phyloP scores from a whole-genome alignment of 306 rosid genomes.

The Delonix regia region DNA sequence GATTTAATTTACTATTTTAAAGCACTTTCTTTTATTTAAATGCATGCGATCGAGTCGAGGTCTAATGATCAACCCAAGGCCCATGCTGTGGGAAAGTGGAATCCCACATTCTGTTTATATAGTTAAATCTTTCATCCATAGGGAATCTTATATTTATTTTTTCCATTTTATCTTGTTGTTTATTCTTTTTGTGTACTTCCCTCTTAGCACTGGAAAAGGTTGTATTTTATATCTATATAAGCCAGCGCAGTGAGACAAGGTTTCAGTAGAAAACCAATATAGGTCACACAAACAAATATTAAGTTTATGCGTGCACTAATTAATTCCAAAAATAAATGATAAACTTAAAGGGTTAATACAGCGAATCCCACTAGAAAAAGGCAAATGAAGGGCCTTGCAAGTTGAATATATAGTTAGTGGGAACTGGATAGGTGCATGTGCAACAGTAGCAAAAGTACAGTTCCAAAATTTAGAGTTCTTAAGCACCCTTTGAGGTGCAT shows the following conservation, averaged over 20 bases:
- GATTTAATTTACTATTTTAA: too few relatives aligned
- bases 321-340: neutral
- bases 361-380: neutral
- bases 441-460: constrained; percentile 33
- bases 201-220: neutral
- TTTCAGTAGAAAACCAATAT: neutral
- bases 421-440: constrained; percentile 35
- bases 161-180: neutral
- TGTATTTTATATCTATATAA: too few relatives aligned
- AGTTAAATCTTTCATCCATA: neutral
- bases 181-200: neutral
- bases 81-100: constrained; percentile 3
- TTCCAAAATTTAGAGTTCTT: constrained; percentile 26
- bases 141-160: neutral
- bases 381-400: neutral
- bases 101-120: neutral
- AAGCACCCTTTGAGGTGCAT: constrained; percentile 39
- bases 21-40: too few relatives aligned
- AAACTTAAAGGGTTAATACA: neutral
- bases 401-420: neutral
- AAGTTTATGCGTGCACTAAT: neutral
- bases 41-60: neutral
- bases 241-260: neutral
- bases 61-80: neutral
- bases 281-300: neutral